Base-by-base conservation (phyloP, 148 eudicot genomes). In the Spergularia bocconei region DNA sequence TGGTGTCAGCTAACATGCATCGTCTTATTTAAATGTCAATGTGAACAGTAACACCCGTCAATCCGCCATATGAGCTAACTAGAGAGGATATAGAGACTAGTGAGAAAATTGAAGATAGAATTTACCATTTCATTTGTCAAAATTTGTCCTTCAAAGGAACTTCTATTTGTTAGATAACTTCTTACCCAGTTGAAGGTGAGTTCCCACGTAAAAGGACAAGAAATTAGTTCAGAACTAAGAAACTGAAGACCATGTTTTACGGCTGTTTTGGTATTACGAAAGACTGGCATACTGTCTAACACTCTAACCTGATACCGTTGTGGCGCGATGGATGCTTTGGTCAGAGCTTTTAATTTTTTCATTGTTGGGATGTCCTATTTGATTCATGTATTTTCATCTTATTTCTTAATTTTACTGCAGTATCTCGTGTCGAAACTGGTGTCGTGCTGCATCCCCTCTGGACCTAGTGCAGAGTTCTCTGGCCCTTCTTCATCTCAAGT, bases 351-450 rank as follows among this genome's bases (percentile, higher is more conserved):
- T 55, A 19, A 50, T 64, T 67, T 36, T 65, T 41, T 60, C 44
- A 29, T n/a, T n/a, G n/a, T n/a, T 29, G 10, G 47, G 33, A 52
- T 50, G 17, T 20, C 15, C 15, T 62, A 44, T 75, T 62, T n/a
- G 64, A 55, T 69, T 15, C 20, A 13, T 53, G 50, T n/a, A 39
- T 48, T 11, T 10, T 53, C 21, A 55, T 52, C 33, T 72, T 11
- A 17, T 10, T 52, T 53, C 19, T 48, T 4, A 39, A 41, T 5
- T 76, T 41, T 20, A 23, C 44, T 75, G 79, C 90, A 92, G 99
- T 95, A 82, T 80, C 79, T 95, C 82, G 97, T 95, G 71, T 86
- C 96, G 64, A 88, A 89, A 82, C 81, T 95, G 87, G 89, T 95
- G 81, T 87, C 82, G 2, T 87, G 88, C 78, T 90, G 90, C 84